Base-by-base conservation (phyloP, 1,139 yeast species). In the Lizanozyma gosingica region DNA sequence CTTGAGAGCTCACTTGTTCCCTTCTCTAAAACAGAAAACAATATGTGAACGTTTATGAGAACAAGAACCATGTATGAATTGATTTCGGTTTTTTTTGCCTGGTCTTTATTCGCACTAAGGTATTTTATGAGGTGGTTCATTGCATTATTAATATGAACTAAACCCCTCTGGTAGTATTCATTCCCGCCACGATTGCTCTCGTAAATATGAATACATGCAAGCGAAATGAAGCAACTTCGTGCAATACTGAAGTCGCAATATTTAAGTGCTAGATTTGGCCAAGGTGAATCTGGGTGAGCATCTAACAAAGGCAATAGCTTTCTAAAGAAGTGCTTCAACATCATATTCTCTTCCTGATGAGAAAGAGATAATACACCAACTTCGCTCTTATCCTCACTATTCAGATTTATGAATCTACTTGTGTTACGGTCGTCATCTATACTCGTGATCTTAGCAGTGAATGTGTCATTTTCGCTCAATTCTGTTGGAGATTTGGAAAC, bases 171-270 rank as follows among this genome's bases (percentile, higher is more conserved):
- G 51, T 73, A 74, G 47, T 69, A 71, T 37, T 71, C 76, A 40
- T 60, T 57, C 2, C 72, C 75, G 4, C 77, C 78, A 46, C 65
- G 64, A 18, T 57, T 45, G 39, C 72, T 66, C 42, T 73, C 78
- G 47, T 72, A 73, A 33, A 75, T 56, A 51, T 75, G 80, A 36
- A 74, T 72, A 39, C 78, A 73, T 4, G 77, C 71, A 16, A 75
- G 51, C 1, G 78, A 71, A 18, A 75, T 63, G 44, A 75, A 74
- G 45, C 80, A 74, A 44, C 76, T 69, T 43, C 76, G 60, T 1
- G 80, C 80, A 36, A 74, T 63, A 47, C 73, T 76, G 47, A 72
- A 68, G 48, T 75, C 77, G 46, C 80, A 75, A 48, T 75, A 73
- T 40, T 70, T 67, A 43, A 75, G 56, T 27, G 78, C 77, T 39